Percentiles rank a stretch among this genome's conserved stretches.
These are phyloP conservation scores for Quercus tomentella DNA, from an alignment of 331 rosid genomes.

Conservation along the genomic window DNA sequence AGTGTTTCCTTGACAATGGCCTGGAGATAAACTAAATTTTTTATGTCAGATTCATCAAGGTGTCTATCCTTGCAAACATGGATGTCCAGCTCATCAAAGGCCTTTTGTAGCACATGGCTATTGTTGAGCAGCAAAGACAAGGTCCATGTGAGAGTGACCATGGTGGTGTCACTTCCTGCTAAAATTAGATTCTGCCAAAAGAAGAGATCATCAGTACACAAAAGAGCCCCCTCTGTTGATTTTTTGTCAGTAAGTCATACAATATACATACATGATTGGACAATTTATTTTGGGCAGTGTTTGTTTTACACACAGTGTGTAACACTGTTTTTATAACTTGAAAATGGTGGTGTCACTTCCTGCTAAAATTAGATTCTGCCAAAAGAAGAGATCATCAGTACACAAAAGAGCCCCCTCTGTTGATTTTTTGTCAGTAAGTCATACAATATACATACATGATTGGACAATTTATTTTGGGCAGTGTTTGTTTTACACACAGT, in stretches of 20 bases:
- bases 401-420: no score
- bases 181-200: conserved; percentile 30
- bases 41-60: conserved; percentile 33
- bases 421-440: no score
- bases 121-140: conserved; percentile 34
- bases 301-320: no score
- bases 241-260: no score
- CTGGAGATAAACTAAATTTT: conserved; percentile 30
- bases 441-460: no score
- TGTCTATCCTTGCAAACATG: conserved; percentile 17
- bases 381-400: background rate
- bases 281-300: no score
- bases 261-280: no score
- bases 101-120: conserved; percentile 17
- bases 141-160: conserved; percentile 31
- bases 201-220: background rate
- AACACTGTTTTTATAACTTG: no score
- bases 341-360: conserved; percentile 38
- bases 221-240: no score
- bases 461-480: no score
- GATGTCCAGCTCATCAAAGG: conserved; percentile 30
- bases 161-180: conserved; percentile 40
- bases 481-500: no score
- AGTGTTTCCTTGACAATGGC: conserved; percentile 38
- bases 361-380: conserved; percentile 39